Evolutionary conservation across 176 grass and related monocot genomes (phyloP).

Genomic region (Oryza coarctata): DNA sequence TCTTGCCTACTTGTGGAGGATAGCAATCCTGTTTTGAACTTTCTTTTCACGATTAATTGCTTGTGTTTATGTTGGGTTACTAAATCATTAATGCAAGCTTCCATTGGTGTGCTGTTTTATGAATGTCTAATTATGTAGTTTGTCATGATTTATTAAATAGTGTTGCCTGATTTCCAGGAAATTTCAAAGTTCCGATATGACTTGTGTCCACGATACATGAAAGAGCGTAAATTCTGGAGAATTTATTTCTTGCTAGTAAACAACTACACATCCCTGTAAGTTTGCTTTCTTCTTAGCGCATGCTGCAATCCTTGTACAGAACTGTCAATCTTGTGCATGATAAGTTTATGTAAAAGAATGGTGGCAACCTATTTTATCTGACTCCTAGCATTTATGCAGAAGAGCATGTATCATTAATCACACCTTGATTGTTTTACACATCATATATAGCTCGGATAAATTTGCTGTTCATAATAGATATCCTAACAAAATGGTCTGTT

Average conservation of each 20-base stretch:
- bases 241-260: slow-evolving; percentile 93
- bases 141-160: neutral
- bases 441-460: neutral
- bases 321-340: neutral
- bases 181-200: slow-evolving; percentile 99
- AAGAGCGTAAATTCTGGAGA: slow-evolving; percentile 97
- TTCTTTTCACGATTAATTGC: neutral
- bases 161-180: slow-evolving; percentile 65
- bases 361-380: neutral
- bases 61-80: neutral
- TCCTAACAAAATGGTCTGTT: neutral
- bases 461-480: slow-evolving; percentile 2
- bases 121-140: neutral
- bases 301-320: neutral
- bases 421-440: neutral
- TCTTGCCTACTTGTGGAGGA: slow-evolving; percentile 3
- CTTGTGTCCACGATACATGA: slow-evolving; percentile 96
- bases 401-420: neutral
- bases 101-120: neutral
- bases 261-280: slow-evolving; percentile 76
- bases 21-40: neutral
- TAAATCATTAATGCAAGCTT: neutral
- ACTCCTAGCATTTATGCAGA: neutral
- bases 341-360: slow-evolving; percentile 14
- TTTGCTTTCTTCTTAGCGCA: slow-evolving; percentile 7